Evolutionary conservation across 371 early-diverging fungal species (phyloP), one percentile per base, ranked within the genome.

Genomic region (Rhizopus stolonifer): DNA sequence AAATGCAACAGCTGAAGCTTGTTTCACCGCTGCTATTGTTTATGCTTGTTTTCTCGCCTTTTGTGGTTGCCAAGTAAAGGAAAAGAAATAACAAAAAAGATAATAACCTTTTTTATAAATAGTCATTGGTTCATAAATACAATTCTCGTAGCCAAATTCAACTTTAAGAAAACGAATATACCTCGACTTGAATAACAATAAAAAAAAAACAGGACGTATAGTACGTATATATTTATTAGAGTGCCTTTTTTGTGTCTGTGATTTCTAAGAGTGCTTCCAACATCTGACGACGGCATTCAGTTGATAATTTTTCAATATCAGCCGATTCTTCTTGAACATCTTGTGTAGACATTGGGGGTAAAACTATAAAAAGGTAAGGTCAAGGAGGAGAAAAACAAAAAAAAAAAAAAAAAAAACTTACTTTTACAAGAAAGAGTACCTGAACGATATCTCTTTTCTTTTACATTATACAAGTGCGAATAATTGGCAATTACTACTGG

Each of bases 401-500:
- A 43, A 19, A 46, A 13, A 4, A 33, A 42, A 4, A 32, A 67
- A 87, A 85, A 80, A 74, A 83, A 89, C n/a, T n/a, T n/a, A n/a
- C n/a, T n/a, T n/a, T n/a, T n/a, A 47, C 95, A 77, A 26, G 77
- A 74, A 43, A 96, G 60, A 24, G 64, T 79, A 23, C 94, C 94
- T 19, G 83, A 61, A 11, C 71, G 69, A 71, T 88, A 93, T 49
- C 77, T 68, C 49, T 67, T 68, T 52, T 67, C 57, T 52, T 80
- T 79, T 9, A 81, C 67, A 65, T 82, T 65, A 74, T 91, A 96
- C 23, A 90, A 43, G 48, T 87, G 72, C 53, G 80, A 72, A 64
- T 93, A 92, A 25, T 91, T 90, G 46, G 89, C 82, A 18, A 86
- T 66, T n/a, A 95, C 93, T 21, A 96, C 79, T 7, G 98, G 98